Evolutionary conservation across 495 filamentous ascomycete species (phyloP).

Genomic region (Polyplosphaeria fusca): DNA sequence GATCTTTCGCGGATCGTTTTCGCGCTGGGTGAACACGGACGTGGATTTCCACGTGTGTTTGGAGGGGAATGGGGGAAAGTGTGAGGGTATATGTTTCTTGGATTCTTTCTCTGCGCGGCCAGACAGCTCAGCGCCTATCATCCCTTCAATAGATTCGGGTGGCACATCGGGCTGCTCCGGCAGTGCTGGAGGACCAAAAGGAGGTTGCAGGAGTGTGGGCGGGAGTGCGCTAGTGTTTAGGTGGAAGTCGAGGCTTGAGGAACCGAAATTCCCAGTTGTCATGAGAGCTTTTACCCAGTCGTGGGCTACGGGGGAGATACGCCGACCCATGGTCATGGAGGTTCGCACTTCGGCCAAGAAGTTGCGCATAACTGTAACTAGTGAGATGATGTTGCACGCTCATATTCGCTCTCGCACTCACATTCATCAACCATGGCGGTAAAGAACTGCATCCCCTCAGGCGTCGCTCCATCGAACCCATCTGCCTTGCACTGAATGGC

Average conservation of each 20-base stretch:
- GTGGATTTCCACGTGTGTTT: slow-evolving; percentile 71
- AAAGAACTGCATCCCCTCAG: slow-evolving; percentile 58
- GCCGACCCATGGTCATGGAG: slow-evolving; percentile 61
- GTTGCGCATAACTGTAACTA: slow-evolving; percentile 53
- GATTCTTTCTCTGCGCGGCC: slow-evolving; percentile 49
- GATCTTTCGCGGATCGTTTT: slow-evolving; percentile 67
- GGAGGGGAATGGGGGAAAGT: slow-evolving; percentile 69
- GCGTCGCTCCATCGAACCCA: slow-evolving; percentile 59
- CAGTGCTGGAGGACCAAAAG: slow-evolving; percentile 49
- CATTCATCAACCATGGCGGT: slow-evolving; percentile 60
- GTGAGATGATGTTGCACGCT: background rate
- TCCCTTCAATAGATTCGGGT: slow-evolving; percentile 38
- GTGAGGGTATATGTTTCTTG: slow-evolving; percentile 58
- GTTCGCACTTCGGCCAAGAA: slow-evolving; percentile 55
- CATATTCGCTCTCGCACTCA: slow-evolving; percentile 38
- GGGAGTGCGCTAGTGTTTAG: slow-evolving; percentile 43
- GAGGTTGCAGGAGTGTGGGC: slow-evolving; percentile 37
- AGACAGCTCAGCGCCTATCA: slow-evolving; percentile 55
- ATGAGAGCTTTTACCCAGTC: slow-evolving; percentile 68
- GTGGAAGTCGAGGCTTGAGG: slow-evolving; percentile 40
- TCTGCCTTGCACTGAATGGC: slow-evolving; percentile 50
- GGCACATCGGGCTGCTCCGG: slow-evolving; percentile 37
- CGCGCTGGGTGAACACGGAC: slow-evolving; percentile 61
- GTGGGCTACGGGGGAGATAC: slow-evolving; percentile 59
- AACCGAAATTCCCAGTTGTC: slow-evolving; percentile 38